Evolutionary conservation across 2,329 filamentous ascomycete species (phyloP), one percentile per base, ranked within the genome.

Genomic region (Chalaropsis ovoidea): DNA sequence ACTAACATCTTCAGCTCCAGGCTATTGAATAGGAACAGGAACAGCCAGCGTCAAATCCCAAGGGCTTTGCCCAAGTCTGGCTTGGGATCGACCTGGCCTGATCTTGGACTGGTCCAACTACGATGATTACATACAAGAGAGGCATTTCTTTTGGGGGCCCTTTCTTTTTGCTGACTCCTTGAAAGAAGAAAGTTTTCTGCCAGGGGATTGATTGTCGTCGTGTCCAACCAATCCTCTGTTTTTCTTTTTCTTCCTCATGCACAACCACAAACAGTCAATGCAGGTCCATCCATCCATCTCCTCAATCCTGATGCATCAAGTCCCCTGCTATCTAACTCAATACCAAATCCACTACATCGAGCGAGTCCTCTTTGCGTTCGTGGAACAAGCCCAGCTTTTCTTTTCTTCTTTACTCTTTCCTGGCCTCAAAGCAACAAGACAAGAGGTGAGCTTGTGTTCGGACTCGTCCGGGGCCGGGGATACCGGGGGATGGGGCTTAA

Each of bases 1-100:
- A 58, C 52, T 58, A 58, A 58, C 27, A 35, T 13, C 52, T n/a
- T 35, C 27, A 58, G 52, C 52, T 58, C 52, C 52, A 58, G 19
- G 52, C 27, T n/a, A 58, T 35, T 58, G 24, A 8, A 35, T 39
- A 35, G 52, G 52, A 31, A 58, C 27, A 58, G 52, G 27, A 58
- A 58, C 52, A 58, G 11, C 27, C 52, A 58, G 52, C 22, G 24
- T 39, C 27, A 39, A 39, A 58, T 31, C 31, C 52, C 2, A 58
- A 58, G 17, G 13, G 24, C 24, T 24, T 13, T 52, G 27, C 24
- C 24, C 31, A 17, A 17, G 24, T 22, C 17, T 35, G 17, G 52
- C 52, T 35, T 58, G 52, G 52, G 52, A 35, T 58, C 52, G 27
- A 58, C 27, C 52, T 58, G 27, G 27, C 27, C 52, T 56, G 24